Base-by-base conservation (phyloP, 2,329 filamentous ascomycete genomes). In the Dothideomycetes sp. region DNA sequence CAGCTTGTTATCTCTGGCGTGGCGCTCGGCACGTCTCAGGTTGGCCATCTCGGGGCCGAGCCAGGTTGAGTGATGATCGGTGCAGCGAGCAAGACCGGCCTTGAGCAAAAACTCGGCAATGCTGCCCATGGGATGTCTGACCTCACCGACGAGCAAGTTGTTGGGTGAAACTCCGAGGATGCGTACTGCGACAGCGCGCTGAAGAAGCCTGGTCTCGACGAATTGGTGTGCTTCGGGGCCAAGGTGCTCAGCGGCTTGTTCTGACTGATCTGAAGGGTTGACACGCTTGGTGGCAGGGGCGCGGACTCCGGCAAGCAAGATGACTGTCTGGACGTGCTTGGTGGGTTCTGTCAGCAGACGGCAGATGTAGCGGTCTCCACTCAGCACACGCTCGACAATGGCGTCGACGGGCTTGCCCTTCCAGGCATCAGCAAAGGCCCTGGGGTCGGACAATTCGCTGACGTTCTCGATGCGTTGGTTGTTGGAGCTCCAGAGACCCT, bases 21-120 rank as follows among this genome's bases (percentile, higher is more conserved):
- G 69, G 61, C 84, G 89, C 67, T 98, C 91, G 1, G 91, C 88
- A 49, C 84, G 77, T 48, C 91, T 79, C 43, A 96, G 76, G 44
- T 74, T 62, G 29, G 82, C 80, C 91, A 98, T 98, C 53, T 89
- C 84, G 35, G 77, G 69, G 31, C 91, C 91, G 9, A 98, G 75
- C 66, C 95, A 72, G 27, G 87, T 93, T 1, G 89, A 94, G 67
- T 98, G 91, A 64, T 91, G 88, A 63, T 98, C 91, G 49, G 88
- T 87, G 68, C 89, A 96, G 55, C 86, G 77, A 28, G 89, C 91
- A 42, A 96, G 71, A 53, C 91, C 91, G 39, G 87, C 84, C 53
- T 89, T 79, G 31, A 98, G 77, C 30, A 98, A 64, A 62, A 94
- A 93, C 50, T 84, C 85, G 47, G 88, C 86, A 60, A 98, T 94